Evolutionary conservation across 164 flowering plant genomes (phyloP).

Genomic region (Vitis riparia): DNA sequence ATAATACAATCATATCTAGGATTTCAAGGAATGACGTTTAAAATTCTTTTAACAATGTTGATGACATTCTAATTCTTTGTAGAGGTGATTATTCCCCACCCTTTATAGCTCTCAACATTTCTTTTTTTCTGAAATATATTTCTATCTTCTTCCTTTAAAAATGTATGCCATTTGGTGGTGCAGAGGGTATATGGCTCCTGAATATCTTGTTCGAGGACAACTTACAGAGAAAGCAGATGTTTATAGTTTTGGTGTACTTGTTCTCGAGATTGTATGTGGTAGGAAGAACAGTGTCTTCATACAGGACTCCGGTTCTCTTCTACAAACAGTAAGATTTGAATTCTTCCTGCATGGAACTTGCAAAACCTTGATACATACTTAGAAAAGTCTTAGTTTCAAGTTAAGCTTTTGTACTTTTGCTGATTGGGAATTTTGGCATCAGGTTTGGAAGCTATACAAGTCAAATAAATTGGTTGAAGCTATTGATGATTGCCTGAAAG

Average conservation of each 20-base stretch:
- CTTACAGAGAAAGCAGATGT: slow-evolving; percentile 74
- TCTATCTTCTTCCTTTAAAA: not conserved
- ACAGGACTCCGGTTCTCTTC: slow-evolving; percentile 40
- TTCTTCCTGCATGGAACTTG: not conserved
- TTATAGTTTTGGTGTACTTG: slow-evolving; percentile 62
- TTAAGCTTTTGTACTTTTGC: not conserved
- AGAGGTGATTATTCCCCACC: too few species aligned
- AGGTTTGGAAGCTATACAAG: slow-evolving; percentile 75
- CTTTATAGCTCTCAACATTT: not conserved
- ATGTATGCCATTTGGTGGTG: slow-evolving; percentile 4
- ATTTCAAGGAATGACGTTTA: not conserved
- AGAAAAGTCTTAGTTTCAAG: not conserved
- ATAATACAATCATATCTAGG: not conserved
- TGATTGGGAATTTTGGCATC: slow-evolving; percentile 8
- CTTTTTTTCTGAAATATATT: not conserved
- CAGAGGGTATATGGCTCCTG: slow-evolving; percentile 85
- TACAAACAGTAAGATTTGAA: slow-evolving; percentile 35
- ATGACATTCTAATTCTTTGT: not conserved
- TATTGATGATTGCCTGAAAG: slow-evolving; percentile 47
- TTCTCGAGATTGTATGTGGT: slow-evolving; percentile 56
- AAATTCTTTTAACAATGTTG: not conserved
- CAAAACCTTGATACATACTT: not conserved
- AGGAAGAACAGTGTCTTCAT: slow-evolving; percentile 40
- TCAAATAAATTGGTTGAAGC: slow-evolving; percentile 41
- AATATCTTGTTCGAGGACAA: slow-evolving; percentile 65